Conservation (phyloP, 2,329 filamentous ascomycete species). For the Phialemonium atrogriseum region DNA sequence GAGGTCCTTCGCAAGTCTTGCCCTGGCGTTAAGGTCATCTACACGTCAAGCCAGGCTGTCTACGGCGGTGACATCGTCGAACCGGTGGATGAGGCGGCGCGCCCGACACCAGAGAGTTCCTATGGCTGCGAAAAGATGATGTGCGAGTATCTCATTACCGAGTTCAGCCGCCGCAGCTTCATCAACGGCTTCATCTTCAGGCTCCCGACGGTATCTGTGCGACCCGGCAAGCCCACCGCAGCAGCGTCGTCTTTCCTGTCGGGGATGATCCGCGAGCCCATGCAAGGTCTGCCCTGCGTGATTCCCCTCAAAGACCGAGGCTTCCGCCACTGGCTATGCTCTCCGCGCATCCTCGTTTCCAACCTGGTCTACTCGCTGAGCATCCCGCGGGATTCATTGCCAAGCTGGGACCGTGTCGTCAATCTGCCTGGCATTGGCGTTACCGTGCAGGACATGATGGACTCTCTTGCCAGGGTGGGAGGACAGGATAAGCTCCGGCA, state of each 20-base stretch:
- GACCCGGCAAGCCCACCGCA: conserved; percentile 41
- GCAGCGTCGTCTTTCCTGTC: conserved; percentile 46
- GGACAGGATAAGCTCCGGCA: conserved; percentile 33
- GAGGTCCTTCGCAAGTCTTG: conserved; percentile 35
- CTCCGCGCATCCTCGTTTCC: conserved; percentile 37
- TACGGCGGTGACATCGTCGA: conserved; percentile 39
- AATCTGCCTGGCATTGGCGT: conserved; percentile 40
- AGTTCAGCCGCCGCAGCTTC: conserved; percentile 41
- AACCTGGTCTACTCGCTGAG: no score
- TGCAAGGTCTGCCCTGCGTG: conserved; percentile 35
- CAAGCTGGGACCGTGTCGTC: conserved; percentile 29
- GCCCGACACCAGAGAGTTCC: conserved; percentile 42
- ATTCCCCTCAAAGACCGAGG: conserved; percentile 35
- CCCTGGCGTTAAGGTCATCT: conserved; percentile 40
- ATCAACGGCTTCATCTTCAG: conserved; percentile 41
- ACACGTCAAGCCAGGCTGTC: conserved; percentile 44
- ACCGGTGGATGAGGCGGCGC: conserved; percentile 32
- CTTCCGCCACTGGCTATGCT: conserved; percentile 43
- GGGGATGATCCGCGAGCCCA: conserved; percentile 44
- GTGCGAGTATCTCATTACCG: conserved; percentile 44
- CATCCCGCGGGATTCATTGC: conserved; percentile 25
- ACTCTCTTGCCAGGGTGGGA: conserved; percentile 37
- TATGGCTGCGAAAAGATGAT: conserved; percentile 48
- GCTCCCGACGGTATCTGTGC: conserved; percentile 43
- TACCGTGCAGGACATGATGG: conserved; percentile 40